Percentiles rank a stretch among this genome's conserved stretches.
Conservation (phyloP, 805 yeast genomes). For the Wickerhamiella siamensis region DNA sequence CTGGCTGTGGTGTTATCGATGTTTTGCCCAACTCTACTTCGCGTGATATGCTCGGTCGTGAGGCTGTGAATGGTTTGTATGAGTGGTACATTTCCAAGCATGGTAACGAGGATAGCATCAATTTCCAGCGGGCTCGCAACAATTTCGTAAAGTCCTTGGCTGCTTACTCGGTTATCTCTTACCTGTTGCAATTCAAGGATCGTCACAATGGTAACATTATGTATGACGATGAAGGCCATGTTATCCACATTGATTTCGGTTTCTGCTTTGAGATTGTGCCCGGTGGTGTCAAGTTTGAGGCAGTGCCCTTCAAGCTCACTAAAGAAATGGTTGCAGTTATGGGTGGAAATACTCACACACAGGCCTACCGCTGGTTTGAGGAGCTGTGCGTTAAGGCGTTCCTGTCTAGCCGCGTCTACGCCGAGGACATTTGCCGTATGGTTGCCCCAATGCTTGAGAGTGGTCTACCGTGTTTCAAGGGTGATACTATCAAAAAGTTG, state of each 20-base stretch:
- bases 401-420: constrained; percentile 74
- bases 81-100: constrained; percentile 84
- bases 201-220: constrained; percentile 95
- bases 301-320: constrained; percentile 94
- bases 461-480: constrained; percentile 93
- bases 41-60: constrained; percentile 97
- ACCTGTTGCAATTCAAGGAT: constrained; percentile 82
- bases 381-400: constrained; percentile 89
- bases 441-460: constrained; percentile 88
- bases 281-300: constrained; percentile 95
- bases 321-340: constrained; percentile 91
- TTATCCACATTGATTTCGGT: constrained; percentile 94
- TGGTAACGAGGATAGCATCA: constrained; percentile 86
- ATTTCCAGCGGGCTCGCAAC: constrained; percentile 80
- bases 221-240: constrained; percentile 91
- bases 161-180: constrained; percentile 81
- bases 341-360: constrained; percentile 81
- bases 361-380: constrained; percentile 85
- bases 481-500: constrained; percentile 63
- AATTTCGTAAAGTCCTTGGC: constrained; percentile 90
- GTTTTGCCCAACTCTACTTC: constrained; percentile 90
- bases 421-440: constrained; percentile 70
- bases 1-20: constrained; percentile 98
- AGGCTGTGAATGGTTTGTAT: constrained; percentile 92
- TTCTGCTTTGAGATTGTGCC: constrained; percentile 98